Base-by-base conservation (phyloP, 495 filamentous ascomycete genomes). In the Astrocystis sublimbata region DNA sequence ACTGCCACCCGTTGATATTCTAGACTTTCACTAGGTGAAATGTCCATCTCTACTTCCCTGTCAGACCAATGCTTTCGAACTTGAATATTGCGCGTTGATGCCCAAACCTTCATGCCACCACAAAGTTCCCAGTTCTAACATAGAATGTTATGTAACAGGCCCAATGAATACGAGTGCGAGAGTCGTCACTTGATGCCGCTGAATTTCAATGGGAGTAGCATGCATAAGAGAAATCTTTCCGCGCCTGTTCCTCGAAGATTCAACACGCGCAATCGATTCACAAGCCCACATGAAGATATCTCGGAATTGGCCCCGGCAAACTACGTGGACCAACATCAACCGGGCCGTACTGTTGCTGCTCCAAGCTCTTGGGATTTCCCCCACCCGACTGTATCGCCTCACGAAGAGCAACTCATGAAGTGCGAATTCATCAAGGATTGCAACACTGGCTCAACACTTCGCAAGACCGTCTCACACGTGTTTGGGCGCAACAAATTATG, bases 401-500 rank as follows among this genome's bases (percentile, higher is more conserved):
- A 49, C 6, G 46, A 31, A 2, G 24, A 30, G 1, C 43, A 47
- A 6, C 46, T 26, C 17, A 30, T 49, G 46, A 49, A 30, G 26
- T 46, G 24, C 54, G 15, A 40, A 4, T 79, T 77, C 51, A 69
- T 76, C 71, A 75, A 75, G 0, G 65, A 76, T 51, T 87, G 85
- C 65, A 73, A 78, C n/a, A 85, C 83, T 1, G 75, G 74, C 13
- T 79, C 78, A 12, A 75, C 73, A 7, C 74, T 77, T 19, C 84
- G 92, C 35, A 96, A 96, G 70, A 82, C 88, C 7, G 86, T 96
- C 31, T 92, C 89, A 0, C 90, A 96, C 63, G 80, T 93, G 61
- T 94, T 96, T 67, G 92, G 92, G n/a, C 83, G 92, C 12, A 96
- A 96, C 79, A 96, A 96, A 73, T 74, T 77, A 1, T 85, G 83